Evolutionary conservation across 345 rosid species (phyloP), one percentile per base, ranked within the genome.

Genomic region (Dipteronia sinensis): DNA sequence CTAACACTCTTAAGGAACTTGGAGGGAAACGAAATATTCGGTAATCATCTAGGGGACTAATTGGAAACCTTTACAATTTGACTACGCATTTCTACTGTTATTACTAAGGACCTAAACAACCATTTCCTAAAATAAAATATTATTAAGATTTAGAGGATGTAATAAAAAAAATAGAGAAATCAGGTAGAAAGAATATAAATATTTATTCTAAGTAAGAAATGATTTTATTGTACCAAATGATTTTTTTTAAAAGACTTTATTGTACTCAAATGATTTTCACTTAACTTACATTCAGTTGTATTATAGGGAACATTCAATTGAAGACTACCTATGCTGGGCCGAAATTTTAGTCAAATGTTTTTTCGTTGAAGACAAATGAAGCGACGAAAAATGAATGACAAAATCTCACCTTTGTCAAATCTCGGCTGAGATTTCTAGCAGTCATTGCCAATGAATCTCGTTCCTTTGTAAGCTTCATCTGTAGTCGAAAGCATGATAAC

Each of bases 401-500:
- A 38, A 58, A 11, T 46, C 67, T 83, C 80, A 90, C 98, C 97
- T 93, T 95, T 51, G 91, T 79, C 72, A 87, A 88, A 84, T 95
- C 98, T 75, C 95, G 97, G 80, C 89, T 83, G 46, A 93, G 98
- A 81, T 92, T 92, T 90, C 90, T 95, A 40, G 86, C 91, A 15
- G 92, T 91, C 82, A 85, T 44, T 7, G 90, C 88, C 82, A 95
- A 76, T 25, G 95, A 88, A 84, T 95, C 98, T 11, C 94, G 87
- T 53, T 93, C 97, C 85, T 88, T 87, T 3, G 87, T 78, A 67
- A 95, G 92, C 79, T 90, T 89, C 81, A 82, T 83, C 99, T 95
- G 73, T 87, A 82, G 64, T 40, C 16, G 51, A 77, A 69, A 69
- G 42, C 44, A 77, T 77, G 16, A 74, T 9, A 81, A n/a, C 27